Evolutionary conservation across 371 early-diverging fungal genomes (phyloP), one percentile per base, ranked within the genome.

Genomic region (Mucor sp.): DNA sequence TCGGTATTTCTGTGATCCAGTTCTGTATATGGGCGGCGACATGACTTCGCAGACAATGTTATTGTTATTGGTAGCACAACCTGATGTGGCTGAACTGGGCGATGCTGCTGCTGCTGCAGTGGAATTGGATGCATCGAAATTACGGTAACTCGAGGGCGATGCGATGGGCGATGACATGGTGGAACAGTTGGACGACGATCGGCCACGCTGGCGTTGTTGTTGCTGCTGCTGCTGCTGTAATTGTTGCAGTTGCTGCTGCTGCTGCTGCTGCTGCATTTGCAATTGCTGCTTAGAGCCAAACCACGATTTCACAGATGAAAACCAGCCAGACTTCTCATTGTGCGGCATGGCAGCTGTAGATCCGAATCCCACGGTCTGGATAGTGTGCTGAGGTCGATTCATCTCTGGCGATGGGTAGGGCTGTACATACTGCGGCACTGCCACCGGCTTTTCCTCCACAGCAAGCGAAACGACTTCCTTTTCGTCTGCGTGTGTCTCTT

Each of bases 301-400:
- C 84, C 81, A 83, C 28, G 80, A 76, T 37, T 81, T 83, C 43
- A 83, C 81, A 6, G 84, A 83, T 0, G 80, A 57, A 30, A 83
- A 69, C 80, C 81, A 83, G 6, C 78, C 76, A 15, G 71, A 21
- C 32, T 68, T 69, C 25, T 77, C 70, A 60, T 23, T 62, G 60
- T 27, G 41, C n/a, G 59, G 19, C 14, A 50, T 17, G 33, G 33
- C 58, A 57, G 58, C 19, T 19, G 58, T 56, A 17, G 73, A 73
- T n/a, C 78, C 74, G 48, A 69, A 71, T 8, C 75, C 69, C 33
- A 68, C 65, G 0, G 72, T 70, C 4, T 70, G 66, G 32, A 68
- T 66, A 23, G 63, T 33, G 23, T 60, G 58, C 25, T 69, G 63
- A 23, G 57, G 50, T 58, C 39, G 32, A 41, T 41, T 39, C n/a